These are phyloP conservation scores for Pestalotiopsis fici DNA, from an alignment of 2,329 filamentous ascomycete species.

Conservation along the genomic window DNA sequence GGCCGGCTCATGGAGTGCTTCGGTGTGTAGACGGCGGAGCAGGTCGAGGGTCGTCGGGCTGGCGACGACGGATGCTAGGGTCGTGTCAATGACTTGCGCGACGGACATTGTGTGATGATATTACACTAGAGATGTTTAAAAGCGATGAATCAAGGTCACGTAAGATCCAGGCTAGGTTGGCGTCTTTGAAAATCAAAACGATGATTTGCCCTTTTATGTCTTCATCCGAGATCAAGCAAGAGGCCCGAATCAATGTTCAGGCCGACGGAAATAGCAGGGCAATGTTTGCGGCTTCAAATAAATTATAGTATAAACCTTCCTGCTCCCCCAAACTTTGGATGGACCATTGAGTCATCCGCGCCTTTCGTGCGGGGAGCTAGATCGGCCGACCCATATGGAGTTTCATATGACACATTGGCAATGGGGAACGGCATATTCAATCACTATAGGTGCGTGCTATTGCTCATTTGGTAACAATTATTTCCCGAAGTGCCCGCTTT, in stretches of 20 bases:
- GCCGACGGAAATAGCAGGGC: neutral
- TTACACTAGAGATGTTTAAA: neutral
- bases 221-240: neutral
- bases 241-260: neutral
- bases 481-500: too few relatives aligned
- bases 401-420: neutral
- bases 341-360: neutral
- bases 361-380: neutral
- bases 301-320: neutral
- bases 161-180: neutral
- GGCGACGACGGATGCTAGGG: slow-evolving; percentile 29
- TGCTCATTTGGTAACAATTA: too few relatives aligned
- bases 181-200: neutral
- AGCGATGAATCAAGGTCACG: neutral
- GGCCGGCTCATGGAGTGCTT: slow-evolving; percentile 28
- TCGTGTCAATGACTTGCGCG: slow-evolving; percentile 22
- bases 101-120: neutral
- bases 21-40: slow-evolving; percentile 29
- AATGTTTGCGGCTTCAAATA: neutral
- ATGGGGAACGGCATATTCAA: neutral
- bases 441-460: neutral
- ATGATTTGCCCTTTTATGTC: neutral
- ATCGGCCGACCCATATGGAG: neutral
- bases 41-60: slow-evolving; percentile 23
- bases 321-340: neutral